phyloP scores from a whole-genome alignment of 805 yeast species.

The Ogataea kodamae region DNA sequence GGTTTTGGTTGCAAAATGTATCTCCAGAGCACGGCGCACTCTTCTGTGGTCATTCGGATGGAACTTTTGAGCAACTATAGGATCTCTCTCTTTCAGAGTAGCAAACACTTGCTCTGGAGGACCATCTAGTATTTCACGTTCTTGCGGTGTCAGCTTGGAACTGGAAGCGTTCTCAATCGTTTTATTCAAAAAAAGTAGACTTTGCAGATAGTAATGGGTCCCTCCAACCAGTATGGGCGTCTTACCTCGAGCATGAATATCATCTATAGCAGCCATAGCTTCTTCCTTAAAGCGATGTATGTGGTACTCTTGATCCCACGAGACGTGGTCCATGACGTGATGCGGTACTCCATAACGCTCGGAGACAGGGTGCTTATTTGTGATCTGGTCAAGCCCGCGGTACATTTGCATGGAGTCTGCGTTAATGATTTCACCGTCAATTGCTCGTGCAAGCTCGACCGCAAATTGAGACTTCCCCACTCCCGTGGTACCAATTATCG shows the following conservation, averaged over 20 bases:
- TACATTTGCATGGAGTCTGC: slow-evolving; percentile 98
- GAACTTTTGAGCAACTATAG: slow-evolving; percentile 69
- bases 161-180: slow-evolving; percentile 42
- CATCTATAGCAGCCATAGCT: slow-evolving; percentile 59
- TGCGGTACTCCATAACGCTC: slow-evolving; percentile 78
- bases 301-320: slow-evolving; percentile 77
- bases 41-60: slow-evolving; percentile 90
- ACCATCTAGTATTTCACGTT: slow-evolving; percentile 49
- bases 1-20: slow-evolving; percentile 62
- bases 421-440: slow-evolving; percentile 87
- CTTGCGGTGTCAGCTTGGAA: slow-evolving; percentile 28
- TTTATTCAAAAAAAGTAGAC: slow-evolving; percentile 66
- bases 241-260: slow-evolving; percentile 64
- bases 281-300: slow-evolving; percentile 76
- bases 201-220: slow-evolving; percentile 88
- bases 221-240: slow-evolving; percentile 92
- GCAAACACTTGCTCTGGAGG: slow-evolving; percentile 48
- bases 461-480: slow-evolving; percentile 91
- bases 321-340: slow-evolving; percentile 81
- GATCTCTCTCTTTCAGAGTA: slow-evolving; percentile 55
- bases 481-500: slow-evolving; percentile 79
- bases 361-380: slow-evolving; percentile 85
- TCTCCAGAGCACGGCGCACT: slow-evolving; percentile 75
- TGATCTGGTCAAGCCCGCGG: slow-evolving; percentile 63
- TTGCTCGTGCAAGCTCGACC: slow-evolving; percentile 69